phyloP scores from a whole-genome alignment of 192 early-diverging fungal species.

The Coemansia sp. region DNA sequence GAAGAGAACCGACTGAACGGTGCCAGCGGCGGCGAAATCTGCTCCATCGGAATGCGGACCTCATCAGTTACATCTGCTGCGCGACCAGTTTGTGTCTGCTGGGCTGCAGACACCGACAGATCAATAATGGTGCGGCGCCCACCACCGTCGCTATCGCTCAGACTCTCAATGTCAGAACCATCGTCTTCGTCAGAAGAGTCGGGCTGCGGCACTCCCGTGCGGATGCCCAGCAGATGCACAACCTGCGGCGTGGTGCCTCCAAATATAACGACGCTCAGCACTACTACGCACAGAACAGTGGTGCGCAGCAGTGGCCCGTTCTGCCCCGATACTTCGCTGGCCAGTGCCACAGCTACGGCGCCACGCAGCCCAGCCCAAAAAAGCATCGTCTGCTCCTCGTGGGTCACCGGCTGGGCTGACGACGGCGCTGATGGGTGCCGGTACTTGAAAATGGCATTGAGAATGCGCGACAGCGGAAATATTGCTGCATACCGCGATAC shows the following conservation, averaged over 20 bases:
- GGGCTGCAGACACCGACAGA: background rate
- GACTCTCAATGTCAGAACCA: conserved; percentile 5
- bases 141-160: conserved; percentile 1
- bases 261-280: conserved; percentile 85
- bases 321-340: conserved; percentile 73
- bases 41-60: conserved; percentile 16
- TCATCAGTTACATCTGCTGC: background rate
- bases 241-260: conserved; percentile 88
- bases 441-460: conserved; percentile 74
- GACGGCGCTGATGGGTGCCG: conserved; percentile 56
- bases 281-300: conserved; percentile 90
- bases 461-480: conserved; percentile 75
- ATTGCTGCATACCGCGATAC: conserved; percentile 85
- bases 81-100: background rate
- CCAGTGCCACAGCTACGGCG: conserved; percentile 94
- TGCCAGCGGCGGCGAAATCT: conserved; percentile 17
- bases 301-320: conserved; percentile 75
- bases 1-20: conserved; percentile 26
- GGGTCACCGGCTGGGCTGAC: conserved; percentile 45
- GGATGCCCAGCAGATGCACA: conserved; percentile 73
- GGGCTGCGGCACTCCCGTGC: conserved; percentile 64
- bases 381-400: conserved; percentile 81
- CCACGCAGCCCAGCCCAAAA: conserved; percentile 96
- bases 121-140: conserved; percentile 21
- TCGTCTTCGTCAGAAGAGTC: conserved; percentile 52